Evolutionary conservation across 2,329 filamentous ascomycete species (phyloP).

Genomic region (Colletotrichum higginsianum): DNA sequence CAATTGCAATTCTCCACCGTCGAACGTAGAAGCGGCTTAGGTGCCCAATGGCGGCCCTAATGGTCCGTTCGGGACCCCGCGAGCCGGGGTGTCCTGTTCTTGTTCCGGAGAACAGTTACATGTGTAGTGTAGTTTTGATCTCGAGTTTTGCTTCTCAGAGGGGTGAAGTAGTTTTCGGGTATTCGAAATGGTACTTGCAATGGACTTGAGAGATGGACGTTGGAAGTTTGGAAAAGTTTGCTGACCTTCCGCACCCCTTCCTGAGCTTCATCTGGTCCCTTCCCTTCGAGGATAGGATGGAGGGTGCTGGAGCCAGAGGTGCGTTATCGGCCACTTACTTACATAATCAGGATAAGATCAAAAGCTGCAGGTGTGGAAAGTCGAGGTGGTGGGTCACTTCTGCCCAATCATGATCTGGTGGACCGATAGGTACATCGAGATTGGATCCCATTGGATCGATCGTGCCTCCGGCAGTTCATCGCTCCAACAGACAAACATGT

Average conservation of each 20-base stretch:
- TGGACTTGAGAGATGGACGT: not conserved
- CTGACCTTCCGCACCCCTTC: not conserved
- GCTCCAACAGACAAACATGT: not conserved
- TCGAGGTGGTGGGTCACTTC: not conserved
- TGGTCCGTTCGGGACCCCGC: constrained; percentile 13
- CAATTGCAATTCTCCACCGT: constrained; percentile 25
- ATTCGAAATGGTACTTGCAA: not conserved
- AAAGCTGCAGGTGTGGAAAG: not conserved
- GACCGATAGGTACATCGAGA: not conserved
- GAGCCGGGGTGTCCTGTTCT: constrained; percentile 24
- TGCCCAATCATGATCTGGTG: not conserved
- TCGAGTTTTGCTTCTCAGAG: not conserved
- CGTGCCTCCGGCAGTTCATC: not conserved
- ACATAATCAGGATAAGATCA: not conserved
- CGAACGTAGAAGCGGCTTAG: constrained; percentile 13
- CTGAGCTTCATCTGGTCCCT: not conserved
- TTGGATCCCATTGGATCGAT: not conserved
- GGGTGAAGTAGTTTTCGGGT: no score
- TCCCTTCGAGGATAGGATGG: not conserved
- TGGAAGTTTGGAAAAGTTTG: not conserved
- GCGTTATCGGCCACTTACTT: not conserved
- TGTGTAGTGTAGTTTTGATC: not conserved
- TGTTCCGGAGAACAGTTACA: not conserved
- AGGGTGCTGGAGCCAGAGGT: not conserved
- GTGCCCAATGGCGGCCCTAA: constrained; percentile 40